Evolutionary conservation across 2,329 filamentous ascomycete genomes (phyloP).

Genomic region (Colletotrichum sidae): DNA sequence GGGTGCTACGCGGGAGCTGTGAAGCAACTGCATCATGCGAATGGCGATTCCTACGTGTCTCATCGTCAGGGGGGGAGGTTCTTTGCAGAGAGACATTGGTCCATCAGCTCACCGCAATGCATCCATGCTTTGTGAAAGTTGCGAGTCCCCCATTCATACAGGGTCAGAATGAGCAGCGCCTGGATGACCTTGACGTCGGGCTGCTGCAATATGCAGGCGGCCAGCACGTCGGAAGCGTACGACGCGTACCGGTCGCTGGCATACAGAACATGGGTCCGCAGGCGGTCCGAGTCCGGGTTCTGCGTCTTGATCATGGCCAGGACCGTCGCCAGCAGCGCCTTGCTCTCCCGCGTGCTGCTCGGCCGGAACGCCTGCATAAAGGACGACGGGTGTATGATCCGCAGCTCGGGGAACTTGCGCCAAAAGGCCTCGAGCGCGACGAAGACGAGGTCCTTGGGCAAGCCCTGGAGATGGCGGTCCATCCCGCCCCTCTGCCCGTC

Average conservation of each 20-base stretch:
- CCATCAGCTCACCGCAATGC: slow-evolving; percentile 46
- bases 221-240: slow-evolving; percentile 44
- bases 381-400: slow-evolving; percentile 47
- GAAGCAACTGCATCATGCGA: slow-evolving; percentile 52
- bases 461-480: slow-evolving; percentile 40
- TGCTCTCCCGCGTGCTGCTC: slow-evolving; percentile 41
- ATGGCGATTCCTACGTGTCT: slow-evolving; percentile 50
- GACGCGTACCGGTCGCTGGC: slow-evolving; percentile 48
- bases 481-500: not conserved
- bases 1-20: slow-evolving; percentile 44
- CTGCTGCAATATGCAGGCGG: slow-evolving; percentile 42
- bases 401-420: slow-evolving; percentile 48
- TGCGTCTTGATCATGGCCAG: slow-evolving; percentile 47
- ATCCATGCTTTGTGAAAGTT: slow-evolving; percentile 58
- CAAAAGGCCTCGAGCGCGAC: slow-evolving; percentile 49
- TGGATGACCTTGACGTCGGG: slow-evolving; percentile 51
- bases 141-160: slow-evolving; percentile 56
- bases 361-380: slow-evolving; percentile 44
- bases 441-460: slow-evolving; percentile 44
- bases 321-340: slow-evolving; percentile 45
- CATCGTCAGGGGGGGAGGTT: not conserved
- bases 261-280: slow-evolving; percentile 45
- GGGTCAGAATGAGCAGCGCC: slow-evolving; percentile 51
- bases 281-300: slow-evolving; percentile 44
- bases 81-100: not conserved